Evolutionary conservation across 2,329 filamentous ascomycete genomes (phyloP).

Genomic region (Epichloe hybrida): DNA sequence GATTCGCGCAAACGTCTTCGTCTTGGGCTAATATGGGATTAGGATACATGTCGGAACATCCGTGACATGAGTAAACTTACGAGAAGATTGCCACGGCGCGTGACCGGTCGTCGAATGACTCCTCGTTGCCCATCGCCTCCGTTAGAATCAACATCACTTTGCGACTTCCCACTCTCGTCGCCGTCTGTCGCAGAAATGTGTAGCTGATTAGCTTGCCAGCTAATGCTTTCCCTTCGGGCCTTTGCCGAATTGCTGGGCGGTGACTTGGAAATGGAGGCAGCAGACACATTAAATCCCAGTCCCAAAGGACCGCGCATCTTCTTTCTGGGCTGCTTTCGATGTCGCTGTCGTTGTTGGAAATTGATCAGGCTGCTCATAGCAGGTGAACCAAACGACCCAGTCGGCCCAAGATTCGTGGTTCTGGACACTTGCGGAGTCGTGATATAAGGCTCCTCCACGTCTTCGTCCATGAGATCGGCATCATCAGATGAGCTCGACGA

Average conservation of each 20-base stretch:
- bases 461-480: conserved; percentile 57
- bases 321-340: conserved; percentile 53
- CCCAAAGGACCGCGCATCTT: conserved; percentile 35
- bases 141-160: conserved; percentile 40
- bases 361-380: conserved; percentile 67
- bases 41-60: not conserved
- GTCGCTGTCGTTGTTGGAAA: conserved; percentile 64
- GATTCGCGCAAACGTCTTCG: conserved; percentile 88
- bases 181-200: conserved; percentile 62
- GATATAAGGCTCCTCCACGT: conserved; percentile 67
- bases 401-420: conserved; percentile 29
- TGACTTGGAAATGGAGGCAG: conserved; percentile 49
- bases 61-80: conserved; percentile 29
- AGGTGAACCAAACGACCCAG: conserved; percentile 52
- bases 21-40: conserved; percentile 57
- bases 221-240: conserved; percentile 73
- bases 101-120: conserved; percentile 72
- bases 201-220: conserved; percentile 77
- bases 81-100: conserved; percentile 74
- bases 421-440: conserved; percentile 69
- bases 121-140: conserved; percentile 49
- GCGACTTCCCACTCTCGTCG: conserved; percentile 55
- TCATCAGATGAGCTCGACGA: conserved; percentile 62
- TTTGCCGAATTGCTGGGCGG: conserved; percentile 45
- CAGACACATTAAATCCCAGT: conserved; percentile 34